Evolutionary conservation across 495 filamentous ascomycete genomes (phyloP), one percentile per base, ranked within the genome.

Genomic region (Pyrenopolyporus hunteri): DNA sequence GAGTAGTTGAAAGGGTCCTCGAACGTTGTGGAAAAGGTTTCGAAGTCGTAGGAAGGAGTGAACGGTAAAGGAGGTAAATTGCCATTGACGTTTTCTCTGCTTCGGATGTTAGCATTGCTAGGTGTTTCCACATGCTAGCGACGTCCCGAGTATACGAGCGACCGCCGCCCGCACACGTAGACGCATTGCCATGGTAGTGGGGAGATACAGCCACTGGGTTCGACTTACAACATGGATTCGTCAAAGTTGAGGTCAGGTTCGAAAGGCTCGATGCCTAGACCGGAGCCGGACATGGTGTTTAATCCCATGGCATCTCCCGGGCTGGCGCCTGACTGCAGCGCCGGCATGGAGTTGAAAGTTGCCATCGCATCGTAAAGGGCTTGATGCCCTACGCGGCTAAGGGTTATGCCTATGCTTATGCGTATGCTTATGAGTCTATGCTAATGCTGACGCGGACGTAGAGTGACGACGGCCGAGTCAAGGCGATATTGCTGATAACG

Each of bases 1-100:
- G 77, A 59, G 61, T 80, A 82, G 48, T 83, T 83, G 68, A 89
- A 89, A 8, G 87, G 83, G 53, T 89, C 87, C 67, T 89, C 87
- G 64, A 89, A 90, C 22, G 82, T 84, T 17, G 75, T 75, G 23
- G 75, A 78, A 62, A 82, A 83, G 62, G 73, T 72, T 33, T 84
- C 82, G 62, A 81, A 81, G 63, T 83, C 75, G 73, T 82, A 83
- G n/a, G 74, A 72, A 5, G 81, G 79, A 2, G 82, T 82, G 53
- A 83, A 83, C 11, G 78, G 76, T 22, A 83, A 69, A 11, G 67
- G 59, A n/a, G 79, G 68, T n/a, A 83, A 69, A 44, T 35, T 69
- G 39, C 63, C 69, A 66, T 75, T 72, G 39, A 78, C 72, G 47
- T 72, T 72, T 57, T 80, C 78, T 49, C 77, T 80, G 52, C 31